These are phyloP conservation scores for Blumeria hordei DNA, from an alignment of 2,329 filamentous ascomycete species.

Conservation along the genomic window DNA sequence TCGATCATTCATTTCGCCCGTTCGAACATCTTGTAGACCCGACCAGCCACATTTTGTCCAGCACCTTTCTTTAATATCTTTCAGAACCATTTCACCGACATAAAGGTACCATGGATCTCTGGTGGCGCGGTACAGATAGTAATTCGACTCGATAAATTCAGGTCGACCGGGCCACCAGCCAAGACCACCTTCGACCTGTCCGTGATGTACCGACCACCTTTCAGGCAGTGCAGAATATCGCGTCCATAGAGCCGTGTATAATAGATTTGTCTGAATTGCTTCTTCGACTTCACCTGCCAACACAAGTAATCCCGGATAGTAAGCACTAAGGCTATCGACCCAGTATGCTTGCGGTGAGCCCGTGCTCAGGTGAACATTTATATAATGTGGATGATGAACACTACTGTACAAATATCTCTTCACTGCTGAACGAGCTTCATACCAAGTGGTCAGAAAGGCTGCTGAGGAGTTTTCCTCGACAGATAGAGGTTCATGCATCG, in stretches of 20 bases:
- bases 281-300: constrained; percentile 78
- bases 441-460: constrained; percentile 61
- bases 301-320: constrained; percentile 72
- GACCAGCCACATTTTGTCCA: constrained; percentile 87
- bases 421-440: constrained; percentile 65
- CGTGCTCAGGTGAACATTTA: constrained; percentile 70
- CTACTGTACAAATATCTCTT: constrained; percentile 75
- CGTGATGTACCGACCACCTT: constrained; percentile 70
- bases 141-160: constrained; percentile 92
- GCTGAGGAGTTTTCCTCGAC: constrained; percentile 47
- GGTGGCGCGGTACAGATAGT: constrained; percentile 84
- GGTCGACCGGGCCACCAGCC: constrained; percentile 90
- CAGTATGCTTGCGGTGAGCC: constrained; percentile 76
- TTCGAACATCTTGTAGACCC: constrained; percentile 59
- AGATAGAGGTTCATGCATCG: constrained; percentile 31
- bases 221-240: constrained; percentile 86
- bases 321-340: constrained; percentile 90
- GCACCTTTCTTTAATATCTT: constrained; percentile 70
- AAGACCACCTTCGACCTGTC: constrained; percentile 63
- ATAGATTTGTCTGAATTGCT: constrained; percentile 67
- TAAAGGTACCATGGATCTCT: constrained; percentile 90
- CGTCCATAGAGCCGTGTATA: constrained; percentile 87
- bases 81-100: constrained; percentile 82
- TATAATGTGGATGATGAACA: constrained; percentile 73
- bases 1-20: constrained; percentile 68